phyloP scores from a whole-genome alignment of 169 alveolate species.

The Miamiensis avidus region DNA sequence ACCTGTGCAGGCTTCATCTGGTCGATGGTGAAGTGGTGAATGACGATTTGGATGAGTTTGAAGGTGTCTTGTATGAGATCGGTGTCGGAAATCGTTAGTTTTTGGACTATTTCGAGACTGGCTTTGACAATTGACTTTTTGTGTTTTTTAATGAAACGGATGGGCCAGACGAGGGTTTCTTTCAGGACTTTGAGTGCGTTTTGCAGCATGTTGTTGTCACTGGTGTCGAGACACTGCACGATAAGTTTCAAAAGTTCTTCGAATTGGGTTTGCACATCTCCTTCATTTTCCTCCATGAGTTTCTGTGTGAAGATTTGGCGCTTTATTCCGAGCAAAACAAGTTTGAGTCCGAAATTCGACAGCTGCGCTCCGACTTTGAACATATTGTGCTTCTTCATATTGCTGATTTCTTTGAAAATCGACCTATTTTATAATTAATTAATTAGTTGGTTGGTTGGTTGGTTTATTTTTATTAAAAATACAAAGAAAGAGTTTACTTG shows the following conservation, averaged over 20 bases:
- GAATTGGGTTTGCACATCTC: not conserved
- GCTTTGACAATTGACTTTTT: not conserved
- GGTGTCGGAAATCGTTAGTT: constrained; percentile 5
- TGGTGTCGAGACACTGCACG: constrained; percentile 17
- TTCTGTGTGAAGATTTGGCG: not conserved
- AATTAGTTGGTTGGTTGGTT: no score
- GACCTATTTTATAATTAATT: no score
- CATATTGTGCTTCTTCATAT: not conserved
- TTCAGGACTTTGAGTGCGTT: constrained; percentile 6
- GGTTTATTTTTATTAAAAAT: no score
- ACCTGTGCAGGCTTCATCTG: constrained; percentile 1
- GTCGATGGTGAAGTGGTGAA: not conserved
- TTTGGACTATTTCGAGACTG: not conserved
- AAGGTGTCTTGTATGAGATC: constrained; percentile 18
- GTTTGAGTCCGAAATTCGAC: constrained; percentile 16
- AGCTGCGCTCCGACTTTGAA: constrained; percentile 9
- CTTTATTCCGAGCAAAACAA: constrained; percentile 12
- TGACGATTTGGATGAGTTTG: not conserved
- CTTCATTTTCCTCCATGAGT: not conserved
- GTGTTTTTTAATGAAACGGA: not conserved
- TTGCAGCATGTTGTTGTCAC: constrained; percentile 11
- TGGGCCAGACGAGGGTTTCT: not conserved
- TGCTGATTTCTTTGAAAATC: not conserved
- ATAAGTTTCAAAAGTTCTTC: constrained; percentile 6
- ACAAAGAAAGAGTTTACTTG: no score